Percentiles rank a stretch among this genome's conserved stretches.
phyloP scores from a whole-genome alignment of 345 rosid genomes.

The Boechera divaricarpa region DNA sequence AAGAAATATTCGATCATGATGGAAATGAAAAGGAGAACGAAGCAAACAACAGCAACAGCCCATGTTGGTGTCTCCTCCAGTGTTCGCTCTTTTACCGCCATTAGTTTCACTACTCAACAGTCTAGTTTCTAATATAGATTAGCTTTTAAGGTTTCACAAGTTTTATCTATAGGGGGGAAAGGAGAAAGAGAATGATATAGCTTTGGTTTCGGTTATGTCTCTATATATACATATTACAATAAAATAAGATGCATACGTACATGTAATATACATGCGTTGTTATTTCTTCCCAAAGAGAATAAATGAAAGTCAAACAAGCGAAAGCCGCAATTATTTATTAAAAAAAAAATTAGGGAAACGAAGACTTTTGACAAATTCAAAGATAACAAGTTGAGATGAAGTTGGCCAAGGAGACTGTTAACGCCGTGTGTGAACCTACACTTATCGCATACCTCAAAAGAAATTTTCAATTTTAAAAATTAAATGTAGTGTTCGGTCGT shows the following conservation, averaged over 20 bases:
- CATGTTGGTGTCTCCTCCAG: constrained; percentile 84
- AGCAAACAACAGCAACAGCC: constrained; percentile 89
- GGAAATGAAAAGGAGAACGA: constrained; percentile 70
- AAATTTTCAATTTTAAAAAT: neutral
- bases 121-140: neutral
- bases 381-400: constrained; percentile 30
- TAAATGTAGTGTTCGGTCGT: constrained; percentile 13
- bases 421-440: constrained; percentile 35
- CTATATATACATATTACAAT: constrained; percentile 23
- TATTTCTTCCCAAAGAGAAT: constrained; percentile 4
- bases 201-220: constrained; percentile 25
- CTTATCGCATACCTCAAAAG: constrained; percentile 11
- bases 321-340: constrained; percentile 24
- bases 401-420: neutral
- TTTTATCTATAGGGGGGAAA: constrained; percentile 29
- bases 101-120: constrained; percentile 20
- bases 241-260: constrained; percentile 9
- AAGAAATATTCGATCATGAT: constrained; percentile 69
- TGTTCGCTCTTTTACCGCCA: constrained; percentile 52
- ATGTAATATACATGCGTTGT: constrained; percentile 1
- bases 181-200: constrained; percentile 30
- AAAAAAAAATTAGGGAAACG: constrained; percentile 1
- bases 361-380: constrained; percentile 46
- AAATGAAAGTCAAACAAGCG: constrained; percentile 41
- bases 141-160: constrained; percentile 22